Percentiles rank a stretch among this genome's conserved stretches.
phyloP scores from a whole-genome alignment of 495 filamentous ascomycete species.

The Aspergillus bridgeri region DNA sequence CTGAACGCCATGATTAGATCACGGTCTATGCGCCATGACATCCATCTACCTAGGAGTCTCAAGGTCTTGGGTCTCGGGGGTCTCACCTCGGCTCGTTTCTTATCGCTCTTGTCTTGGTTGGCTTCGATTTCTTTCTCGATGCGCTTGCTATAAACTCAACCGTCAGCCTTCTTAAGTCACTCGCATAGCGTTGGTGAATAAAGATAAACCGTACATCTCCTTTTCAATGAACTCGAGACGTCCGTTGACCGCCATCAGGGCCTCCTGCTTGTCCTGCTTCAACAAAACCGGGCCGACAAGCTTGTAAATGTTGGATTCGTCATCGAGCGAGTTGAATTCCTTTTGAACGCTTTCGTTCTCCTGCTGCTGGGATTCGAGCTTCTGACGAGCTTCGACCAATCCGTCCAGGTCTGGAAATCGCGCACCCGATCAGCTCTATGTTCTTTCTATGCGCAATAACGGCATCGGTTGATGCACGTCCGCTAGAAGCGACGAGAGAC shows the following conservation, averaged over 20 bases:
- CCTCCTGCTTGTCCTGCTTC: constrained; percentile 89
- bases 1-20: constrained; percentile 26
- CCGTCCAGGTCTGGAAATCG: constrained; percentile 65
- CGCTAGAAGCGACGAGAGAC: background rate
- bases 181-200: background rate
- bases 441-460: background rate
- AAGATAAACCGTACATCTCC: constrained; percentile 70
- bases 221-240: constrained; percentile 88
- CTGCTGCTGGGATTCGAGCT: constrained; percentile 88
- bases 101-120: constrained; percentile 76
- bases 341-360: constrained; percentile 88
- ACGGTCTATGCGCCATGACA: background rate
- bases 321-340: constrained; percentile 78
- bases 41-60: background rate
- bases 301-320: constrained; percentile 89
- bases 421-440: constrained; percentile 13
- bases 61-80: too few relatives aligned
- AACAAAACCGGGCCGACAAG: constrained; percentile 87
- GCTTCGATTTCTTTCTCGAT: constrained; percentile 78
- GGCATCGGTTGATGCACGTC: background rate
- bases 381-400: constrained; percentile 77
- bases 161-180: background rate
- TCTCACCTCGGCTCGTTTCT: constrained; percentile 67
- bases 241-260: constrained; percentile 82
- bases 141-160: constrained; percentile 57